Evolutionary conservation across 495 filamentous ascomycete genomes (phyloP).

Genomic region (Trichocladium uniseriatum): DNA sequence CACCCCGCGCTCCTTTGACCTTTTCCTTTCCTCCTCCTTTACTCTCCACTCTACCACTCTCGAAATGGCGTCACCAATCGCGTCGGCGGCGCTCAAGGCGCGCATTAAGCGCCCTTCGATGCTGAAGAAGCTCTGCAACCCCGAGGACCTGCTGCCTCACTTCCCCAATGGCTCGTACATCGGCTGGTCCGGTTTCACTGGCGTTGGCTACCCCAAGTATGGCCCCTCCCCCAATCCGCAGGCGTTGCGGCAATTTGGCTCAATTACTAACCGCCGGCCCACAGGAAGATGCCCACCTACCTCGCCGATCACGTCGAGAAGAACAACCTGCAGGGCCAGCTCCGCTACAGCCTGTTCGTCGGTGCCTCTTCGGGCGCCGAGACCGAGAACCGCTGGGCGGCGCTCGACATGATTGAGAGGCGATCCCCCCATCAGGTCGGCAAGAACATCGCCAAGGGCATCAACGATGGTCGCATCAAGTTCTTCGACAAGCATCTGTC

Average conservation of each 20-base stretch:
- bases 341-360: conserved; percentile 80
- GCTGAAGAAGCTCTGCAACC: conserved; percentile 66
- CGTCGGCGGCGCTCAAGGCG: conserved; percentile 66
- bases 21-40: background rate
- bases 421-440: conserved; percentile 82
- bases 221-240: conserved; percentile 19
- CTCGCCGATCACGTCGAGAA: conserved; percentile 85
- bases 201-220: conserved; percentile 83
- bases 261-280: conserved; percentile 9
- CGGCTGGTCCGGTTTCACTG: conserved; percentile 87
- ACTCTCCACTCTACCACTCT: background rate
- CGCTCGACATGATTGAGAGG: conserved; percentile 79
- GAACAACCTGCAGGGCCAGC: conserved; percentile 74
- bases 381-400: conserved; percentile 85
- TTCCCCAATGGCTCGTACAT: conserved; percentile 79
- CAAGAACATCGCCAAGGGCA: conserved; percentile 83
- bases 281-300: conserved; percentile 72
- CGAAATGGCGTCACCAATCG: conserved; percentile 39
- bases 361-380: conserved; percentile 83
- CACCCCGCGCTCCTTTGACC: background rate
- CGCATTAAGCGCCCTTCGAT: conserved; percentile 68
- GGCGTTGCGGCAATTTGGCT: background rate
- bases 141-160: conserved; percentile 68
- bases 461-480: conserved; percentile 80
- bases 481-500: conserved; percentile 91